Conservation (phyloP, 139 green algal genomes). For the Picocystis salinarum region DNA sequence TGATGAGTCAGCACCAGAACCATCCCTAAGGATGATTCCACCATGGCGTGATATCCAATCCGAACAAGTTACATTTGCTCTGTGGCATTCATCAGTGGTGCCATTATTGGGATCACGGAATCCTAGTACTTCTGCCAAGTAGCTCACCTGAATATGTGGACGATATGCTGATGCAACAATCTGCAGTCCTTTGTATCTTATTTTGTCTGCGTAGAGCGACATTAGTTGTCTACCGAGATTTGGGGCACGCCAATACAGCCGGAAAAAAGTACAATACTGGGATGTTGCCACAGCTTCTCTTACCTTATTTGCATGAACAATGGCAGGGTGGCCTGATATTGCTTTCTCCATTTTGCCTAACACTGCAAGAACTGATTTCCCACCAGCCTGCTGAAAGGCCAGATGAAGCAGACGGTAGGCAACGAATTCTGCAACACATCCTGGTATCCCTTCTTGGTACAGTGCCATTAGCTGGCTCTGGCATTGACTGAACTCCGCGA, state of each 20-base stretch:
- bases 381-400: no score
- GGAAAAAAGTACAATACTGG: conserved; percentile 40
- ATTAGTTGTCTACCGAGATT: conserved; percentile 45
- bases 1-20: no score
- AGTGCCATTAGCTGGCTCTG: conserved; percentile 50
- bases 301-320: conserved; percentile 39
- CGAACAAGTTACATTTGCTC: no score
- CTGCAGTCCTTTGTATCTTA: conserved; percentile 8
- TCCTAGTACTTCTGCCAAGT: no score
- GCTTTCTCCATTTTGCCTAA: no score
- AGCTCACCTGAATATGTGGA: no score
- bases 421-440: conserved; percentile 29
- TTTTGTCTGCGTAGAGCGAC: conserved; percentile 18
- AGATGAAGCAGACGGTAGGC: conserved; percentile 44
- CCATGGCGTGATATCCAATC: no score
- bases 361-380: no score
- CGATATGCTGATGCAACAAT: no score
- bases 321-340: conserved; percentile 11
- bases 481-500: conserved; percentile 78
- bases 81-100: no score
- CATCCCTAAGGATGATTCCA: no score
- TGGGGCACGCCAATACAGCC: conserved; percentile 40
- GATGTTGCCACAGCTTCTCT: conserved; percentile 14
- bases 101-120: no score
- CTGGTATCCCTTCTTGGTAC: conserved; percentile 25